Base-by-base conservation (phyloP, 495 filamentous ascomycete species). In the Lepraria neglecta region DNA sequence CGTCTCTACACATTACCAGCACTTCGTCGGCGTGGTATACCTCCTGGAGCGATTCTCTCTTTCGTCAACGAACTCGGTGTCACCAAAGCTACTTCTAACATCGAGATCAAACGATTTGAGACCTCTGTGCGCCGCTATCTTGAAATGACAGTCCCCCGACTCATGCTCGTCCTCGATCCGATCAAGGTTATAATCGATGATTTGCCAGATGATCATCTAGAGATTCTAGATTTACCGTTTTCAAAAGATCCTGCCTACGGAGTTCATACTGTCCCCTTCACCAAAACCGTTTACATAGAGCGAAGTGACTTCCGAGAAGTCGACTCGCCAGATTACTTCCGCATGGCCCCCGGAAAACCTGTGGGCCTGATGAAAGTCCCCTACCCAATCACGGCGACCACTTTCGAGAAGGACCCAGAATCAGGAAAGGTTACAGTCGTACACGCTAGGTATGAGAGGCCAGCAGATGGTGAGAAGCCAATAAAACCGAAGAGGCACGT, bases 41-140 rank as follows among this genome's bases (percentile, higher is more conserved):
- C 91, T 4, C 91, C 91, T 0, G 88, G 87, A 9, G 92, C 91
- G 3, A 89, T 96, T 24, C 82, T 92, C 43, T 82, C 86, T 51
- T 96, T 96, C 68, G 84, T 95, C 64, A 89, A 89, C 67, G 90
- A 94, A 60, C 84, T 95, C 38, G 91, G 91, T 27, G 91, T 96
- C 27, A 91, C 91, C 3, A 91, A 87, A 53, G 75, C 84, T 50
- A 80, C 82, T 56, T 84, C 82, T 47, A 80, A 86, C 56, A 92
- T 95, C 64, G 83, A 90, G 70, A 81, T 86, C 53, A 70, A 78
- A 48, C 83, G 85, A 15, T 89, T 96, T 67, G 91, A 96, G 63
- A 82, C 88, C 68, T 81, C 81, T 9, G 84, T 96, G 62, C 85
- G 92, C 4, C 80, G 80, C 43, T 92, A 94, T 69, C 83, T 96